These are phyloP conservation scores for Globisporangium middletonii DNA, from an alignment of 352 stramenopile species.

Conservation along the genomic window DNA sequence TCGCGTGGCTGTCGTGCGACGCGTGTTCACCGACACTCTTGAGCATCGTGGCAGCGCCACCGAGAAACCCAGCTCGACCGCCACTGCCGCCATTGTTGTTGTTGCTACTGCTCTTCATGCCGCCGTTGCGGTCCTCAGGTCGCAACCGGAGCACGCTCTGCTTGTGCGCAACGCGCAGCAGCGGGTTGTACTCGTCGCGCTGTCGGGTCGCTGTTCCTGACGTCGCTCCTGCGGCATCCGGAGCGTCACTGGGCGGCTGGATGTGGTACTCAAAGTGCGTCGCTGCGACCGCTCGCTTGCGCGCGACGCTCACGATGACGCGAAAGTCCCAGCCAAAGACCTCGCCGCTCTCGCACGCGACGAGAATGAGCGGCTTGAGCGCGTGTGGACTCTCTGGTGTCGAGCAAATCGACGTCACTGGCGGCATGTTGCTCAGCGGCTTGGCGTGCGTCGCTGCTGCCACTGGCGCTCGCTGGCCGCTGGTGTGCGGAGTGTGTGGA, in stretches of 20 bases:
- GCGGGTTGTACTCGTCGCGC: slow-evolving; percentile 17
- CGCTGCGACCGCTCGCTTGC: slow-evolving; percentile 7
- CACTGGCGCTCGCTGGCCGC: background rate
- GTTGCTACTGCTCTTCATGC: background rate
- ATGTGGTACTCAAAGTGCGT: slow-evolving; percentile 16
- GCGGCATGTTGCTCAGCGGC: background rate
- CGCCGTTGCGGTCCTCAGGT: slow-evolving; percentile 13
- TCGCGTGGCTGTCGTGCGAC: background rate
- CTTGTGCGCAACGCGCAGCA: slow-evolving; percentile 26
- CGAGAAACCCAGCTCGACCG: background rate
- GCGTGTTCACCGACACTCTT: too few relatives aligned
- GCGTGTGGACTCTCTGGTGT: slow-evolving; percentile 11
- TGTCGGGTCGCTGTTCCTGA: background rate
- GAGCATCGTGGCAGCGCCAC: background rate
- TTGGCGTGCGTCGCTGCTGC: background rate
- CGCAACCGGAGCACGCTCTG: slow-evolving; percentile 21
- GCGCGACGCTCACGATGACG: slow-evolving; percentile 11
- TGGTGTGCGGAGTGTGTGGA: background rate
- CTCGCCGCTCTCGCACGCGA: slow-evolving; percentile 8
- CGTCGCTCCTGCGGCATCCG: background rate
- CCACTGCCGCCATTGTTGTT: too few relatives aligned
- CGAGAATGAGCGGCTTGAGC: slow-evolving; percentile 12
- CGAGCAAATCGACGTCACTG: slow-evolving; percentile 25
- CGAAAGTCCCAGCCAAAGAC: slow-evolving; percentile 22
- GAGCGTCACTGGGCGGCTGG: background rate